These are phyloP conservation scores for Austropuccinia psidii DNA, from an alignment of 1,284 basidiomycete species.

Conservation along the genomic window DNA sequence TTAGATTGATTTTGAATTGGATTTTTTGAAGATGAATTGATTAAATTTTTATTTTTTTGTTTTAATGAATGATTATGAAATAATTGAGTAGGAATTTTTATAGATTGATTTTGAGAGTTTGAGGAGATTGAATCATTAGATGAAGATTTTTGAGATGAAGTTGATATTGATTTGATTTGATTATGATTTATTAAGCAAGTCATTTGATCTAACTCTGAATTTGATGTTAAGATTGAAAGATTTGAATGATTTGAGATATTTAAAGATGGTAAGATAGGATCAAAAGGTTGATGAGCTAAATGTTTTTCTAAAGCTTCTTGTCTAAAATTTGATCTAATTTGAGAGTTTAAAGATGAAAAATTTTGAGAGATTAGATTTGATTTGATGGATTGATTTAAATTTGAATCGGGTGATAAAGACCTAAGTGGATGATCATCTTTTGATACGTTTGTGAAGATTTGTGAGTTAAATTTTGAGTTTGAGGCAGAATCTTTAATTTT, in stretches of 20 bases:
- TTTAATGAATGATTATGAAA: too few species aligned
- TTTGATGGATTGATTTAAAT: not conserved
- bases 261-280: too few species aligned
- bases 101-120: not conserved
- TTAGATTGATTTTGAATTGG: not conserved
- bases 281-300: slow-evolving; percentile 17
- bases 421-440: too few species aligned
- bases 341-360: not conserved
- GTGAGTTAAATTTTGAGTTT: too few species aligned
- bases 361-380: slow-evolving; percentile 7
- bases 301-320: slow-evolving; percentile 26
- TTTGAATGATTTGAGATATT: not conserved
- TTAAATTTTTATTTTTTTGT: not conserved
- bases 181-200: not conserved
- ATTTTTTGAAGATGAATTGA: not conserved
- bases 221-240: not conserved
- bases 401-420: too few species aligned
- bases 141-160: not conserved
- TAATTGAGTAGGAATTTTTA: not conserved
- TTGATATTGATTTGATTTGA: not conserved
- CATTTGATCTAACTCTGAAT: not conserved
- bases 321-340: slow-evolving; percentile 28
- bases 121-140: not conserved
- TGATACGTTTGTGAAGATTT: too few species aligned
- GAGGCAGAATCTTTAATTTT: too few species aligned